phyloP scores from a whole-genome alignment of 1,139 yeast genomes.

The Blastobotrys indianensis region DNA sequence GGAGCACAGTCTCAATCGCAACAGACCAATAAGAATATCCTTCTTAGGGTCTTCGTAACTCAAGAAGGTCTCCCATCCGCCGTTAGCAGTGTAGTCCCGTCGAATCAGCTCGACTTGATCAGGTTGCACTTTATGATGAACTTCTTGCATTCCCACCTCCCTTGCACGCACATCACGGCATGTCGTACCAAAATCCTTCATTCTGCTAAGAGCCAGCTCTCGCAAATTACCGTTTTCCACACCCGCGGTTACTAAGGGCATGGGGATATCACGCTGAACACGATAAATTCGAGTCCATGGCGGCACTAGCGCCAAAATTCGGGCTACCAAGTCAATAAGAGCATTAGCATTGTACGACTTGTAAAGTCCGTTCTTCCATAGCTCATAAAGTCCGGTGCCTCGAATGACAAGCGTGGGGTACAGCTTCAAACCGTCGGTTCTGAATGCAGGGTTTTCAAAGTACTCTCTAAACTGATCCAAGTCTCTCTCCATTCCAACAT shows the following conservation, averaged over 20 bases:
- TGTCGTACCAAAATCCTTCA: slow-evolving; percentile 95
- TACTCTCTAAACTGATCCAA: slow-evolving; percentile 92
- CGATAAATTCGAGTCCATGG: slow-evolving; percentile 99
- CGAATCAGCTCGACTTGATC: slow-evolving; percentile 95
- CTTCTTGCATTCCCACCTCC: slow-evolving; percentile 98
- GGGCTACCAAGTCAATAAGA: slow-evolving; percentile 86
- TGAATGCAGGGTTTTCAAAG: slow-evolving; percentile 92
- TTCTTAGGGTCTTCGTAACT: slow-evolving; percentile 97
- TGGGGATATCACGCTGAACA: slow-evolving; percentile 97
- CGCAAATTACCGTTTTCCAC: slow-evolving; percentile 96
- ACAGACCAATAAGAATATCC: slow-evolving; percentile 86
- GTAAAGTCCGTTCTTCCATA: slow-evolving; percentile 95
- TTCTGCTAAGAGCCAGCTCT: slow-evolving; percentile 91
- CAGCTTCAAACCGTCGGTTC: slow-evolving; percentile 93
- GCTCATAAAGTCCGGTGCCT: slow-evolving; percentile 94
- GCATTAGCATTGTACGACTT: slow-evolving; percentile 94
- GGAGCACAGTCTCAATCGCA: slow-evolving; percentile 83
- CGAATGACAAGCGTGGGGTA: slow-evolving; percentile 95
- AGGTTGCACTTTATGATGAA: slow-evolving; percentile 93
- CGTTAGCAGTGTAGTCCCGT: slow-evolving; percentile 94
- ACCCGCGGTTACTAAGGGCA: slow-evolving; percentile 97
- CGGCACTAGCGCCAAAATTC: slow-evolving; percentile 92
- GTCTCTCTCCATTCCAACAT: slow-evolving; percentile 98
- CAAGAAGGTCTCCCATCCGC: slow-evolving; percentile 98
- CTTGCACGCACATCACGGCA: slow-evolving; percentile 98